Base-by-base conservation (phyloP, 2,329 filamentous ascomycete genomes). In the Beauveria medogensis region DNA sequence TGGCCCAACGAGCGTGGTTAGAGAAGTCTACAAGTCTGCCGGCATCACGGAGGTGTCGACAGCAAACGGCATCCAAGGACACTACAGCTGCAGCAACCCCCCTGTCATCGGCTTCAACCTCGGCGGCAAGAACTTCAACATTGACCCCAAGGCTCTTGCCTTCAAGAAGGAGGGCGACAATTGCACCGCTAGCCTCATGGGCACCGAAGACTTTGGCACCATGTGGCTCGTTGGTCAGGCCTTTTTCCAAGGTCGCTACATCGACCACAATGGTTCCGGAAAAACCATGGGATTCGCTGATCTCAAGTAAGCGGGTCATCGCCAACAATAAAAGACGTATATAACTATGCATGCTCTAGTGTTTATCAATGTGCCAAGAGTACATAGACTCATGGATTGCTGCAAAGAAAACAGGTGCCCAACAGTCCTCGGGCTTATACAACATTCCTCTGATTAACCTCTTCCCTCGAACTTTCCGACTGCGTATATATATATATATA, bases 241-340 rank as follows among this genome's bases (percentile, higher is more conserved):
- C 10, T 67, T 67, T 47, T 67, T 67, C 24, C 65, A 65, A 55
- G 64, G 65, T 8, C 58, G 62, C 52, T 67, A 67, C 48, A 62
- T 67, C 57, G 65, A 67, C 34, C 65, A 66, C 57, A 64, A 65
- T 12, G 30, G 62, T 10, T 56, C 58, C 9, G 61, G 55, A 18
- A 47, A 53, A 3, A 65, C 64, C 3, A 65, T 62, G 52, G 59
- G 62, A 18, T 59, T 62, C 74, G 61, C 61, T 14, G 7, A 63
- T n/a, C 43, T 63, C 37, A 63, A 60, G 18, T 63, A 53, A 30
- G 46, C 50, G n/a, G 28, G 14, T 10, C 16, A n/a, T 6, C 3
- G 10, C 41, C 12, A 58, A 10, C 22, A 28, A 44, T 40, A 8
- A 50, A 43, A 55, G 40, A 48, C 41, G 41, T 47, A 54, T 20